Evolutionary conservation across 352 stramenopile species (phyloP).

Genomic region (Globisporangium alternatum): DNA sequence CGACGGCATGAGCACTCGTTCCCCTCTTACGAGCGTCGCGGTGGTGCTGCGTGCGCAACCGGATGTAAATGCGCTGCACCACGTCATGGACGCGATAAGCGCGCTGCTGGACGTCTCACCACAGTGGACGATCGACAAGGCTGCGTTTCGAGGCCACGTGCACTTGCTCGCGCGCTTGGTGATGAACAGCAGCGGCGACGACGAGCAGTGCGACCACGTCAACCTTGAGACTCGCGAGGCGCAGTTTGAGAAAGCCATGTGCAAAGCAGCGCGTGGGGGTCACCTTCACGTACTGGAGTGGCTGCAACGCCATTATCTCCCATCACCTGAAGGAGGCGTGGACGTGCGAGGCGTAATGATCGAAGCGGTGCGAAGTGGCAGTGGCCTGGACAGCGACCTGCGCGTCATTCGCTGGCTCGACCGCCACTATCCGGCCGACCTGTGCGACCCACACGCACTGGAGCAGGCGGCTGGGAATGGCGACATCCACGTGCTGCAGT

Average conservation of each 20-base stretch:
- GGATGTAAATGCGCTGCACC: background rate
- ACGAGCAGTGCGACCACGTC: background rate
- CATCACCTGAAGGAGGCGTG: background rate
- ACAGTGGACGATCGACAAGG: slow-evolving; percentile 4
- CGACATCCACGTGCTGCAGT: slow-evolving; percentile 1
- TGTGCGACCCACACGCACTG: slow-evolving; percentile 3
- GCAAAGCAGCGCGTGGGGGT: slow-evolving; percentile 5
- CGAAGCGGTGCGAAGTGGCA: background rate
- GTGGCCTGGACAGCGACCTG: background rate
- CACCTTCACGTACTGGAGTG: slow-evolving; percentile 7
- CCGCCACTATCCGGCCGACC: background rate
- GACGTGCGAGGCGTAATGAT: slow-evolving; percentile 3
- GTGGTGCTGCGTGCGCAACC: background rate
- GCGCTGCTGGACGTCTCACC: slow-evolving; percentile 6
- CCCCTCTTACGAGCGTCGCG: background rate
- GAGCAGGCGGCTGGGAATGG: background rate
- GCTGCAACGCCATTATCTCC: background rate
- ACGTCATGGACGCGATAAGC: background rate
- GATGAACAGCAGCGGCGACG: background rate
- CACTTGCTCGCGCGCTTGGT: slow-evolving; percentile 6
- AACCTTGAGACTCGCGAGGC: background rate
- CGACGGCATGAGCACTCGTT: background rate
- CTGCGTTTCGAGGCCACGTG: slow-evolving; percentile 1
- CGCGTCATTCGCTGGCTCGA: slow-evolving; percentile 6
- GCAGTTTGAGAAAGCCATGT: slow-evolving; percentile 14